phyloP scores from a whole-genome alignment of 768 basidiomycete species.

The Kwoniella sp. region DNA sequence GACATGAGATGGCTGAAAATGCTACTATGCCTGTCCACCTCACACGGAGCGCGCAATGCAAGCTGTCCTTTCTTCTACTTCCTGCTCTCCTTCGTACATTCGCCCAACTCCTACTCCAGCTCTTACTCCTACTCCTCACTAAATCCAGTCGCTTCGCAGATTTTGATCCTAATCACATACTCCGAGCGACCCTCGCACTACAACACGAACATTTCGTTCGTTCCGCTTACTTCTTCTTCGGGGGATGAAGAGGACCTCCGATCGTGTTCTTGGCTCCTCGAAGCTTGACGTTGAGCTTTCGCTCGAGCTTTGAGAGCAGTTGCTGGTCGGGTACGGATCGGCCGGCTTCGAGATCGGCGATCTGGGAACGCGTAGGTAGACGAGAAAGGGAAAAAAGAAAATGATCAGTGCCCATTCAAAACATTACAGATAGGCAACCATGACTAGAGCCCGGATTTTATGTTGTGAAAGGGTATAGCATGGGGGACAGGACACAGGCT shows the following conservation, averaged over 20 bases:
- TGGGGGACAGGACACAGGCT: not conserved
- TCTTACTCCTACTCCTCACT: no score
- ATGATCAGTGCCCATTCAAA: no score
- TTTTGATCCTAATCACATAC: no score
- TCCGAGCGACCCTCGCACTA: no score
- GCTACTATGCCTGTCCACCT: no score
- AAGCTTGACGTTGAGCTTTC: constrained; percentile 80
- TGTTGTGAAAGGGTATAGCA: not conserved
- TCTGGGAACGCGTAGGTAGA: constrained; percentile 25
- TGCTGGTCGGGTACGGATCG: constrained; percentile 84
- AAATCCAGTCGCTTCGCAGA: no score
- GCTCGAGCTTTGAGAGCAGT: constrained; percentile 85
- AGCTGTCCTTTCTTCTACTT: no score
- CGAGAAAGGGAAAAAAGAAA: not conserved
- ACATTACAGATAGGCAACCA: not conserved
- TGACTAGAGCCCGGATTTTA: not conserved
- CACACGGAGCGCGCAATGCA: no score
- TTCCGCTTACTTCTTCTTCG: constrained; percentile 44
- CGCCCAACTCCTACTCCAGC: no score
- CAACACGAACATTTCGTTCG: no score
- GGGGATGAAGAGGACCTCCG: constrained; percentile 53
- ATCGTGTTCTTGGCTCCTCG: constrained; percentile 65
- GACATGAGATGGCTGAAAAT: no score
- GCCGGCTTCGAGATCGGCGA: constrained; percentile 77
- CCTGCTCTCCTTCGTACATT: no score